Conservation (phyloP, 1,284 basidiomycete genomes). For the Boletus hoseneyae region DNA sequence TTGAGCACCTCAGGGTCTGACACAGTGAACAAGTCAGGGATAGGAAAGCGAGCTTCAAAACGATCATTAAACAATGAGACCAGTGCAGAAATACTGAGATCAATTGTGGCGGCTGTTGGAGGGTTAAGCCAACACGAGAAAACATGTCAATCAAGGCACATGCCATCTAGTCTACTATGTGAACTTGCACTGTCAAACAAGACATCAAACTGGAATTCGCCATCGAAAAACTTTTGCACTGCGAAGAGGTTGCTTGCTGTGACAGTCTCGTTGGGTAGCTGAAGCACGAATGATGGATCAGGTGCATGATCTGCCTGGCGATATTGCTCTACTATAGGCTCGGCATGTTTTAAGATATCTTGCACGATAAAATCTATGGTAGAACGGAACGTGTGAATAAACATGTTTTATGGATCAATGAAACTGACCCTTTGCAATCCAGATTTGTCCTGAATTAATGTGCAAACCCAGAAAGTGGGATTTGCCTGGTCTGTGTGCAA, state of each 20-base stretch:
- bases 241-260: constrained; percentile 78
- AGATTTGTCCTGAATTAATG: constrained; percentile 63
- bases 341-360: constrained; percentile 58
- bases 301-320: constrained; percentile 54
- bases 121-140: constrained; percentile 10
- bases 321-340: constrained; percentile 54
- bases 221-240: constrained; percentile 82
- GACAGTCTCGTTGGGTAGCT: constrained; percentile 71
- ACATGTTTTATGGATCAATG: not conserved
- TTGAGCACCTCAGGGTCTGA: constrained; percentile 50
- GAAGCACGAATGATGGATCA: constrained; percentile 76
- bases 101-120: constrained; percentile 50
- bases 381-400: not conserved
- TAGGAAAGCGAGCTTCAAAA: constrained; percentile 70
- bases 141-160: constrained; percentile 24
- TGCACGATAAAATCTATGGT: constrained; percentile 62
- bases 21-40: constrained; percentile 51
- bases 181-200: constrained; percentile 75
- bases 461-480: constrained; percentile 71
- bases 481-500: constrained; percentile 63
- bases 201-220: constrained; percentile 83
- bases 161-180: constrained; percentile 60
- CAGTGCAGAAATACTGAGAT: constrained; percentile 68
- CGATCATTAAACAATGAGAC: constrained; percentile 59
- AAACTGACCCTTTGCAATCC: constrained; percentile 77